Base-by-base conservation (phyloP, 805 yeast genomes). In the Candida khao-thaluensis region DNA sequence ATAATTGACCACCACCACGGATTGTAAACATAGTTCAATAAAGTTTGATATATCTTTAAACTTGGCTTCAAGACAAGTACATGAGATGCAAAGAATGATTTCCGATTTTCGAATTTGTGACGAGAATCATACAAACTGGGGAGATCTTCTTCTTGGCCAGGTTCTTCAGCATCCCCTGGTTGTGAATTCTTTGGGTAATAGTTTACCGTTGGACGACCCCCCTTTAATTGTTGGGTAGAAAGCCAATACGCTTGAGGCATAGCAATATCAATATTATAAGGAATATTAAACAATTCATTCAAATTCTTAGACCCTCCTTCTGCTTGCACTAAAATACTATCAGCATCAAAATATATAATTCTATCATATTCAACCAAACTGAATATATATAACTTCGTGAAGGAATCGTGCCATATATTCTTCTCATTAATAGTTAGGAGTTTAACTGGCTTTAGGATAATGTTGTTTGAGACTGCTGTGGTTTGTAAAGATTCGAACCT, bases 1-100 rank as follows among this genome's bases (percentile, higher is more conserved):
- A 41, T 41, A 10, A 60, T n/a, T 5, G 47, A 35, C 67, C 67
- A 62, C 39, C 43, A 45, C 54, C 54, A 53, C 15, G 67, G 66
- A 42, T 53, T 59, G 30, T 53, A 32, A 0, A 60, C 48, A 25
- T 41, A 55, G 10, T 53, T 38, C 36, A 40, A 45, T 45, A 52
- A 43, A 16, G 50, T 42, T 5, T 53, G 37, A 43, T 57, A 69
- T 4, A 50, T 29, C 21, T 50, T 45, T 6, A 41, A 35, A 4
- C 63, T 63, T 3, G 87, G 87, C 28, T 63, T 68, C n/a, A 80
- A 60, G 5, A 81, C 82, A 81, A 82, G 80, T 5, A 82, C 53
- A 44, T 76, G 77, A 30, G 72, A 67, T 0, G 66, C 70, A 45
- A 71, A 63, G 42, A 59, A 63, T 34, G 50, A 47, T 17, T 50